These are phyloP conservation scores for Penicillium sp. DNA, from an alignment of 2,329 filamentous ascomycete genomes.

Conservation along the genomic window DNA sequence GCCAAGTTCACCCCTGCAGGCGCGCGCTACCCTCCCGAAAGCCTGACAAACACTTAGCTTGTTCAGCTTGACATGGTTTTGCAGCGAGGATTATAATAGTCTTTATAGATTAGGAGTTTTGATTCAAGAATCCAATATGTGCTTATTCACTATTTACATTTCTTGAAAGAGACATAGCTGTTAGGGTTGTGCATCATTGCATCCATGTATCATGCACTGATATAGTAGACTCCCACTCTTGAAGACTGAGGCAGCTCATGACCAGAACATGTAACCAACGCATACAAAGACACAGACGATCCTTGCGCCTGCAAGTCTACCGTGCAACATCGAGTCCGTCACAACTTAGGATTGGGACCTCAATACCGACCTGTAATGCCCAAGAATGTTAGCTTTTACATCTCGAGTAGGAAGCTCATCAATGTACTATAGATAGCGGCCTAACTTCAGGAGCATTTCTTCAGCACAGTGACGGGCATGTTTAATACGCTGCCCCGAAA, in stretches of 20 bases:
- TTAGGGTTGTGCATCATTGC: no score
- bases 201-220: background rate
- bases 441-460: no score
- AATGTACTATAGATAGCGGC: no score
- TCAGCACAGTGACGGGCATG: background rate
- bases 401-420: no score
- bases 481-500: background rate
- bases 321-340: background rate
- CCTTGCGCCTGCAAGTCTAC: background rate
- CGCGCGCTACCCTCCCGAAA: slow-evolving; percentile 5
- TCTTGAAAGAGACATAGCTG: background rate
- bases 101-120: no score
- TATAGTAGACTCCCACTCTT: background rate
- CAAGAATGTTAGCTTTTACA: background rate
- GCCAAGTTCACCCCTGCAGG: slow-evolving; percentile 13
- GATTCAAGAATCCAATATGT: no score
- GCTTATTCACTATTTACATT: background rate
- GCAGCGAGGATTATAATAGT: no score
- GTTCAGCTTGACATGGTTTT: no score
- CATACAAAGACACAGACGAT: background rate
- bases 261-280: background rate
- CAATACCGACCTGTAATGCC: background rate
- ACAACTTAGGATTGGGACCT: background rate
- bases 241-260: background rate
- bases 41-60: background rate